Evolutionary conservation across 352 stramenopile genomes (phyloP).

Genomic region (Pythium pyrilobum): DNA sequence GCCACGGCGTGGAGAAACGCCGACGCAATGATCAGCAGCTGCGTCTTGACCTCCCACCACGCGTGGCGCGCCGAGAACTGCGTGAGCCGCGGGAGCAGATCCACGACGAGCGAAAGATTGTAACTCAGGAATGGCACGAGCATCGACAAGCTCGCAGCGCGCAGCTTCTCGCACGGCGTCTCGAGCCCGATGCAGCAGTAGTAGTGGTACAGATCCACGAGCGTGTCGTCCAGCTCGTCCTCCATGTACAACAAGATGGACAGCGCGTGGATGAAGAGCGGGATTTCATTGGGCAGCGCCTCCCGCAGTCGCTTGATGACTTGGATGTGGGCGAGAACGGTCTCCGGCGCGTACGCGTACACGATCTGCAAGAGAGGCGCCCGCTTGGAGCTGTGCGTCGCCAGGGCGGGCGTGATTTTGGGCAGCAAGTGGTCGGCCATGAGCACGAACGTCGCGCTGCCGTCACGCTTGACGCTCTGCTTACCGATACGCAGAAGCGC

Average conservation of each 20-base stretch:
- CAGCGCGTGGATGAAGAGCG: constrained; percentile 70
- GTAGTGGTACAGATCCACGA: constrained; percentile 84
- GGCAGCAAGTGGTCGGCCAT: constrained; percentile 56
- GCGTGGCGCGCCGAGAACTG: constrained; percentile 50
- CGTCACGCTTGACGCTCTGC: constrained; percentile 46
- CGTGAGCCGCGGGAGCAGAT: constrained; percentile 60
- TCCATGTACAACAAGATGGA: constrained; percentile 72
- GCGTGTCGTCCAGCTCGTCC: constrained; percentile 51
- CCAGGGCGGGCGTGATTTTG: constrained; percentile 28
- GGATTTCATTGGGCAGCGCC: constrained; percentile 46
- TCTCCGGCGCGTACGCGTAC: constrained; percentile 53
- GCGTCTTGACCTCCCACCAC: constrained; percentile 85
- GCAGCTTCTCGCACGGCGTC: constrained; percentile 64
- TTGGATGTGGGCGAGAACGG: constrained; percentile 59
- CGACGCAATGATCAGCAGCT: constrained; percentile 64
- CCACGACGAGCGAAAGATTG: constrained; percentile 38
- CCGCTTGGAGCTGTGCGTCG: constrained; percentile 33
- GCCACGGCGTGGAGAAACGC: constrained; percentile 42
- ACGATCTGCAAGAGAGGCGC: constrained; percentile 46
- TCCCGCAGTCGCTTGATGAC: constrained; percentile 75
- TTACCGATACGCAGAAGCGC: constrained; percentile 35
- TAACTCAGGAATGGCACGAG: constrained; percentile 44
- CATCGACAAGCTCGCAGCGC: constrained; percentile 76
- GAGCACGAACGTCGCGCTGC: constrained; percentile 32
- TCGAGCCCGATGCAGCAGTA: constrained; percentile 84